Evolutionary conservation across 2,329 filamentous ascomycete genomes (phyloP), one percentile per base, ranked within the genome.

Genomic region (Apiospora pterosperma): DNA sequence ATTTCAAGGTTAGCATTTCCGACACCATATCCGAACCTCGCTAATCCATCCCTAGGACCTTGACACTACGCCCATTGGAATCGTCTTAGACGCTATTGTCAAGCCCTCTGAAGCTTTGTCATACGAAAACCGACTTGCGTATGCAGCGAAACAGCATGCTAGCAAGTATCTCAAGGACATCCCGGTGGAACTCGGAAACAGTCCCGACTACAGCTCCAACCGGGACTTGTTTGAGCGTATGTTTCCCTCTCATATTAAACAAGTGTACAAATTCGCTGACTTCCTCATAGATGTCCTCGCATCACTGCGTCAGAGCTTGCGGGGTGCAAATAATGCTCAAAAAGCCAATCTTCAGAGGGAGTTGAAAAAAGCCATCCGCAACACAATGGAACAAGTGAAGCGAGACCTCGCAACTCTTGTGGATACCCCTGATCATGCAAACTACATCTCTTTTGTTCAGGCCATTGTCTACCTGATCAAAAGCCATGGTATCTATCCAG

Each of bases 371-470:
- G 76, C 77, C 0, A 71, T 88, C 12, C 78, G 77, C 59, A 67
- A 74, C 21, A 79, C 78, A 12, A 88, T 88, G 86, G 79, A 83
- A 23, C 82, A 83, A 68, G 84, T 88, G 68, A 85, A 82, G 67
- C 69, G 74, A 19, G 84, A 88, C 67, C 74, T 88, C 14, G 77
- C 74, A 48, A 71, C 74, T 0, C 69, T 82, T 25, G 73, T 1
- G 65, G 75, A 2, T 72, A 77, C 48, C 70, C 73, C 3, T 42
- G 79, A 81, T 48, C 85, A 88, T 64, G 68, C 73, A 2, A 65
- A 71, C 38, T 86, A 84, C 68, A 80, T 88, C 59, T 71, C 73
- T 0, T 88, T 88, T 68, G 78, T 85, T 14, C 82, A 81, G 39
- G 75, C 77, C 21, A 79, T 87, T 55, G 80, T 88, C 64, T 79